These are phyloP conservation scores for Cladorrhinum sp. DNA, from an alignment of 2,329 filamentous ascomycete species.

Conservation along the genomic window DNA sequence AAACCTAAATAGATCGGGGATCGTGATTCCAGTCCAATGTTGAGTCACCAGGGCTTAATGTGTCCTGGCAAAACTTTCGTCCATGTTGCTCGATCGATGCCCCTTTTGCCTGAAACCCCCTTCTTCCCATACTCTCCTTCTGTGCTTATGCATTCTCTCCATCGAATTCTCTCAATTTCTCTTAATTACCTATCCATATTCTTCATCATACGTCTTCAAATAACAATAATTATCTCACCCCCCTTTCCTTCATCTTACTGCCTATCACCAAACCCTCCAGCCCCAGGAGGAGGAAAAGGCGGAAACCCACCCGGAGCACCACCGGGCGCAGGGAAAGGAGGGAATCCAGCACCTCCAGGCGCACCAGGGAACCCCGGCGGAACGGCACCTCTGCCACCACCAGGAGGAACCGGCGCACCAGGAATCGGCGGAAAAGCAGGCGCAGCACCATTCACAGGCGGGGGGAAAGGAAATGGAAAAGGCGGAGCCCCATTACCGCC, in stretches of 20 bases:
- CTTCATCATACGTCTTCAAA: too few relatives aligned
- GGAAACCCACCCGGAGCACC: slow-evolving; percentile 26
- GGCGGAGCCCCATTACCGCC: slow-evolving; percentile 3
- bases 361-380: slow-evolving; percentile 35
- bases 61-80: too few relatives aligned
- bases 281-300: slow-evolving; percentile 48
- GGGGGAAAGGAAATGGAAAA: slow-evolving; percentile 10
- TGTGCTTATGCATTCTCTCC: too few relatives aligned
- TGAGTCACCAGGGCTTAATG: too few relatives aligned
- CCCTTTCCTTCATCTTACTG: neutral
- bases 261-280: slow-evolving; percentile 15
- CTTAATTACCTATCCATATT: too few relatives aligned
- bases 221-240: neutral
- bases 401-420: neutral
- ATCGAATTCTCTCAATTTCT: neutral
- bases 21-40: too few relatives aligned
- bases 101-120: too few relatives aligned
- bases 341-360: slow-evolving; percentile 21
- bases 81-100: too few relatives aligned
- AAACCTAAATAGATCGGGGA: too few relatives aligned
- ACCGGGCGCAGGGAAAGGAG: slow-evolving; percentile 27
- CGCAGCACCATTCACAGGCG: neutral
- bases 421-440: neutral
- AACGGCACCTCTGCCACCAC: slow-evolving; percentile 23
- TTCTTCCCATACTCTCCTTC: too few relatives aligned